Evolutionary conservation across 2,329 filamentous ascomycete species (phyloP).

Genomic region (Colletotrichum sp.): DNA sequence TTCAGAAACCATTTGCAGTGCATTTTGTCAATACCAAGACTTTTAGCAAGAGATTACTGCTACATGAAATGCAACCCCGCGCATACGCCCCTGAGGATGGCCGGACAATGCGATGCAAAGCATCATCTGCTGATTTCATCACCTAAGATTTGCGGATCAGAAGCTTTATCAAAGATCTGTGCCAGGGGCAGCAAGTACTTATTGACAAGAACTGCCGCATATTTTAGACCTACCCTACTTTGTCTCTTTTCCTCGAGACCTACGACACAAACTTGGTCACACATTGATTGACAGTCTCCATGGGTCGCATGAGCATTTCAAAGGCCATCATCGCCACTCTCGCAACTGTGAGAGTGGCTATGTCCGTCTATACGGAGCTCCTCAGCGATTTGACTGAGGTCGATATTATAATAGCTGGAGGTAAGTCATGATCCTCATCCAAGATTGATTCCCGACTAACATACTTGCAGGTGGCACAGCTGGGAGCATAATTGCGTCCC

Average conservation of each 20-base stretch:
- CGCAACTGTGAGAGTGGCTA: neutral
- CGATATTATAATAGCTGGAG: neutral
- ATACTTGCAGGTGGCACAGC: constrained; percentile 28
- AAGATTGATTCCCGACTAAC: neutral
- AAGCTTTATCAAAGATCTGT: neutral
- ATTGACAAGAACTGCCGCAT: neutral
- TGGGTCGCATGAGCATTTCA: neutral
- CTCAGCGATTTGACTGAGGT: neutral
- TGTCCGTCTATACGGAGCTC: neutral
- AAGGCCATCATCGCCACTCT: neutral
- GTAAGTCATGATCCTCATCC: neutral
- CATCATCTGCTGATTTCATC: neutral
- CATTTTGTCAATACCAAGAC: neutral
- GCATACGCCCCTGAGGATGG: neutral
- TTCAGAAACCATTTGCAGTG: neutral
- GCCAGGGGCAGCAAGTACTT: neutral
- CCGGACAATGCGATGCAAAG: neutral
- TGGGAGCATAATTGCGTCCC: constrained; percentile 29
- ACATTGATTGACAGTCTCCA: rapidly evolving
- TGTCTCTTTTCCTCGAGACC: neutral
- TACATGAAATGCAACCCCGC: neutral
- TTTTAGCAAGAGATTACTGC: neutral
- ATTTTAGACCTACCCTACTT: neutral
- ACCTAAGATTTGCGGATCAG: neutral
- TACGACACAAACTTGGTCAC: neutral